These are phyloP conservation scores for Auriscalpium microsporum DNA, from an alignment of 768 basidiomycete genomes.

Conservation along the genomic window DNA sequence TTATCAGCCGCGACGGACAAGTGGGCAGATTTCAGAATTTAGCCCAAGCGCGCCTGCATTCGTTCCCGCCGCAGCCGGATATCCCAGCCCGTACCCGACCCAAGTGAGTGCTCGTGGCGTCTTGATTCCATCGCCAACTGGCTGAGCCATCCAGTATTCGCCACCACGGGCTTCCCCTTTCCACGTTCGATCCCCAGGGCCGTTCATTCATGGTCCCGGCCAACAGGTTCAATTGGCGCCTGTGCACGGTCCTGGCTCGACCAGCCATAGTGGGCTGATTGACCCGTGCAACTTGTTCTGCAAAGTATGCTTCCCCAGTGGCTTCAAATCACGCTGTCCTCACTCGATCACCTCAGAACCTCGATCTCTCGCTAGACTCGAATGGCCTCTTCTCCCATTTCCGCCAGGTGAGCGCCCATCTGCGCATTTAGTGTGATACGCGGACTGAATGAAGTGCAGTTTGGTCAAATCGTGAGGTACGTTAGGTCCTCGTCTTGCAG, in stretches of 20 bases:
- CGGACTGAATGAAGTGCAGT: constrained; percentile 33
- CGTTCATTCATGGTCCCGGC: constrained; percentile 80
- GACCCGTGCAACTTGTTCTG: constrained; percentile 89
- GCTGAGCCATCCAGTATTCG: constrained; percentile 42
- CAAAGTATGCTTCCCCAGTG: constrained; percentile 44
- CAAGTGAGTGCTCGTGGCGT: constrained; percentile 32
- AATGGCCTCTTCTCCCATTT: constrained; percentile 80
- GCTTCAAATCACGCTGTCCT: constrained; percentile 1
- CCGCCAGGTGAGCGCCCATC: constrained; percentile 46
- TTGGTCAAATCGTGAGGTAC: constrained; percentile 84
- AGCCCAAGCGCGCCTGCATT: constrained; percentile 69
- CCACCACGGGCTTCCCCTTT: constrained; percentile 49
- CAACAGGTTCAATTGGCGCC: constrained; percentile 87
- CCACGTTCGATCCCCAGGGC: constrained; percentile 32
- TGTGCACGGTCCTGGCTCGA: constrained; percentile 62
- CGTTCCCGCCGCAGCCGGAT: constrained; percentile 61
- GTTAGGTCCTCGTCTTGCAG: neutral
- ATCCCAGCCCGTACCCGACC: constrained; percentile 42
- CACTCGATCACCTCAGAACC: constrained; percentile 45
- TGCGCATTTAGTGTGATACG: neutral
- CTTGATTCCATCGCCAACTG: no score
- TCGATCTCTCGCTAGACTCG: constrained; percentile 79
- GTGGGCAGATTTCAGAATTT: constrained; percentile 51
- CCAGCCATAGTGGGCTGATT: constrained; percentile 78
- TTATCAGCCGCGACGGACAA: constrained; percentile 58